A percentile compares a stretch with the other conserved stretches of the same genome.
These are phyloP conservation scores for Verticillium nubilum DNA, from an alignment of 2,329 filamentous ascomycete species.

Conservation along the genomic window DNA sequence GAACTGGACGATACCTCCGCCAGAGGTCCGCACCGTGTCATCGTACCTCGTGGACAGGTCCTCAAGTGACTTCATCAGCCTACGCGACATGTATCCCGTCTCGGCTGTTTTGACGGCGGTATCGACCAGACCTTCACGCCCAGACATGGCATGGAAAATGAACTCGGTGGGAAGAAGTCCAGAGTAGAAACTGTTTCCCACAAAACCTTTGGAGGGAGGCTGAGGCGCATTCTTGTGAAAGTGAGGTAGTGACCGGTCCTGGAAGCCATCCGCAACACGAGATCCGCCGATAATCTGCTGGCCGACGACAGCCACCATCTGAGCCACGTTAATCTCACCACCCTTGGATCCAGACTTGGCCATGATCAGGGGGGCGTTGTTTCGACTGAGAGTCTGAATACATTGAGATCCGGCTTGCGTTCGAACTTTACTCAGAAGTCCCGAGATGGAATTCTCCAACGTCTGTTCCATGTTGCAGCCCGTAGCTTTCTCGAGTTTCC, in stretches of 20 bases:
- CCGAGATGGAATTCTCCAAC: conserved; percentile 84
- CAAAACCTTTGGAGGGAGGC: conserved; percentile 94
- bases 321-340: conserved; percentile 95
- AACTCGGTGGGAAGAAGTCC: conserved; percentile 89
- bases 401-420: conserved; percentile 87
- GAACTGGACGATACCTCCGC: conserved; percentile 87
- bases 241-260: conserved; percentile 89
- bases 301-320: conserved; percentile 96
- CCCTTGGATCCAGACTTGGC: conserved; percentile 96
- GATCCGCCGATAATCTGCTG: conserved; percentile 95
- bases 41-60: conserved; percentile 93
- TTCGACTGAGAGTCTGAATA: conserved; percentile 81
- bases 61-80: conserved; percentile 96
- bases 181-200: conserved; percentile 94
- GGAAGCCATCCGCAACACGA: conserved; percentile 93
- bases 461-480: conserved; percentile 91
- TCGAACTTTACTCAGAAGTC: conserved; percentile 87
- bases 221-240: conserved; percentile 91
- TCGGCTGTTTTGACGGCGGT: conserved; percentile 98
- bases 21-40: conserved; percentile 87
- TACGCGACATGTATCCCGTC: conserved; percentile 97
- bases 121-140: conserved; percentile 96
- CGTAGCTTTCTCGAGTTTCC: conserved; percentile 77
- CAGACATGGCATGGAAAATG: conserved; percentile 96
- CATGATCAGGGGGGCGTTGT: conserved; percentile 94